These are phyloP conservation scores for Nakazawaea molendinolei DNA, from an alignment of 805 yeast genomes.

Conservation along the genomic window DNA sequence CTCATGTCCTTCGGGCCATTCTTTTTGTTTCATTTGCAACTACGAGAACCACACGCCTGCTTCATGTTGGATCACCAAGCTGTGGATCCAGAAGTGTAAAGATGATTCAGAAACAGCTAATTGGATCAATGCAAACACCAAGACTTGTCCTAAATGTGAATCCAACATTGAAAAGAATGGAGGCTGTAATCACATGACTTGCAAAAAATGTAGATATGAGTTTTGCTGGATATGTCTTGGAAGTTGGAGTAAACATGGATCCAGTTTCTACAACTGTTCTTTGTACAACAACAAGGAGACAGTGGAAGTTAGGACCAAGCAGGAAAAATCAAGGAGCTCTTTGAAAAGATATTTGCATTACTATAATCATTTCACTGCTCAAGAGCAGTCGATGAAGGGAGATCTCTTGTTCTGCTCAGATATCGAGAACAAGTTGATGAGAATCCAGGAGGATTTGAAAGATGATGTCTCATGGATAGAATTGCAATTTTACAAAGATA, in stretches of 20 bases:
- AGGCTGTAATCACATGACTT: constrained; percentile 96
- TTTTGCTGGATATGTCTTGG: constrained; percentile 93
- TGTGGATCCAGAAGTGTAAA: constrained; percentile 73
- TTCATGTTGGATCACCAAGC: constrained; percentile 62
- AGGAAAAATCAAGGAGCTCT: constrained; percentile 38
- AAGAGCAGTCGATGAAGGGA: constrained; percentile 67
- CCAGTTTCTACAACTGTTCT: constrained; percentile 61
- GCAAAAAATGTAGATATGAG: constrained; percentile 67
- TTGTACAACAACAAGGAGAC: constrained; percentile 41
- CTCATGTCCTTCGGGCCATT: constrained; percentile 56
- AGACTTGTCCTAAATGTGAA: constrained; percentile 78
- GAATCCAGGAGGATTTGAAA: constrained; percentile 46
- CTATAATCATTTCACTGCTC: constrained; percentile 67
- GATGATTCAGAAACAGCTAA: constrained; percentile 85
- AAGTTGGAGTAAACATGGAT: constrained; percentile 67
- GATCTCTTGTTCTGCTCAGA: constrained; percentile 59
- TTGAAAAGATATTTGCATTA: constrained; percentile 67
- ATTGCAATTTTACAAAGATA: constrained; percentile 73
- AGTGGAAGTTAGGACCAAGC: constrained; percentile 30
- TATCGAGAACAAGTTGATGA: constrained; percentile 57
- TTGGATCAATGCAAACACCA: constrained; percentile 84
- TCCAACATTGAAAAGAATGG: constrained; percentile 86
- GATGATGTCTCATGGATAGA: constrained; percentile 78
- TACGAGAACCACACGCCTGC: constrained; percentile 77
- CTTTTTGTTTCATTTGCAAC: constrained; percentile 74